Evolutionary conservation across 2,329 filamentous ascomycete species (phyloP).

Genomic region (Cadophora luteo-olivacea): DNA sequence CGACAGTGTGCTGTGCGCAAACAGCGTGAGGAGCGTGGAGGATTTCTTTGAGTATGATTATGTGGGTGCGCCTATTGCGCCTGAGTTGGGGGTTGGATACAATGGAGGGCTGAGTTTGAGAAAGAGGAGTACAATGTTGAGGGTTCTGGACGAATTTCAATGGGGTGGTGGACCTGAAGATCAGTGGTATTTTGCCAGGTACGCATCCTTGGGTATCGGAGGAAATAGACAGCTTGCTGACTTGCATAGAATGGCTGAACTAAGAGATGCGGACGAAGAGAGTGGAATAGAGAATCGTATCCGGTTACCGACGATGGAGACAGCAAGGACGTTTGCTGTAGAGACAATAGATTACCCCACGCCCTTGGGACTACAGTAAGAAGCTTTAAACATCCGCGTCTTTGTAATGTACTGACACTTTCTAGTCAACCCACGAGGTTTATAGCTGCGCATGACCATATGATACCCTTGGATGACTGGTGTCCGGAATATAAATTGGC

Average conservation of each 20-base stretch:
- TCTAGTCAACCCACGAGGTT: constrained; percentile 37
- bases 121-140: constrained; percentile 45
- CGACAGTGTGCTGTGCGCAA: constrained; percentile 46
- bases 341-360: constrained; percentile 40
- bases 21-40: constrained; percentile 43
- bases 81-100: constrained; percentile 41
- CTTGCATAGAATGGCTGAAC: constrained; percentile 30
- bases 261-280: constrained; percentile 30
- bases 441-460: constrained; percentile 23
- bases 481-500: constrained; percentile 40
- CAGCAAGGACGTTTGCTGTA: constrained; percentile 41
- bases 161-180: constrained; percentile 38
- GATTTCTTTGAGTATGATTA: constrained; percentile 47
- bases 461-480: constrained; percentile 36
- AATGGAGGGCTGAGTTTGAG: constrained; percentile 49
- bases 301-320: constrained; percentile 39
- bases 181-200: constrained; percentile 41
- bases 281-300: constrained; percentile 28
- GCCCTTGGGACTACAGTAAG: constrained; percentile 42
- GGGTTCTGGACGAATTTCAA: constrained; percentile 40
- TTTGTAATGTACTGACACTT: background rate
- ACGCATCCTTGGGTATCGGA: background rate
- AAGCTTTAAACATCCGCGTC: background rate
- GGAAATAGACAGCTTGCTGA: background rate
- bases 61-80: constrained; percentile 46